These are phyloP conservation scores for Spongiforma sp. DNA, from an alignment of 1,284 basidiomycete species.

Conservation along the genomic window DNA sequence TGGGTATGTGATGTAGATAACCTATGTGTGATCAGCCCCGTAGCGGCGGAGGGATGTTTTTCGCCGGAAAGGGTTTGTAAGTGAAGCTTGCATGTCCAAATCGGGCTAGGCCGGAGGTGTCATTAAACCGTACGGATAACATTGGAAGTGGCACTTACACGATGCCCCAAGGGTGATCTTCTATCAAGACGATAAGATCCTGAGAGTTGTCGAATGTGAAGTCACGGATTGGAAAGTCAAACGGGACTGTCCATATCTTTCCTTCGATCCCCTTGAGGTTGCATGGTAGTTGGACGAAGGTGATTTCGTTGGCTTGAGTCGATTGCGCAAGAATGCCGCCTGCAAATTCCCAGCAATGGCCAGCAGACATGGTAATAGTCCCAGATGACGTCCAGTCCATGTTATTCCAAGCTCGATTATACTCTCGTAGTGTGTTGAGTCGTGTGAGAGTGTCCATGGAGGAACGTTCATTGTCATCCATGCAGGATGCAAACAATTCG, in stretches of 20 bases:
- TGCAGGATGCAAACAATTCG: conserved; percentile 54
- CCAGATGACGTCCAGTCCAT: conserved; percentile 44
- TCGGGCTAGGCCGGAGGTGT: conserved; percentile 21
- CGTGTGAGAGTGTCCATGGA: conserved; percentile 39
- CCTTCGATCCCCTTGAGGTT: conserved; percentile 50
- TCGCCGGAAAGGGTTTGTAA: conserved; percentile 33
- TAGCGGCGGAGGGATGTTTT: conserved; percentile 24
- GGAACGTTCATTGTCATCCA: conserved; percentile 46
- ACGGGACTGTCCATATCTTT: conserved; percentile 50
- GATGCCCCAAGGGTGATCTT: conserved; percentile 37
- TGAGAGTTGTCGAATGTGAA: conserved; percentile 66
- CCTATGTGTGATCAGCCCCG: conserved; percentile 18
- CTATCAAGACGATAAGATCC: conserved; percentile 58
- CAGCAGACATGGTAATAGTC: conserved; percentile 43
- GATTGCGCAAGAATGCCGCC: conserved; percentile 61
- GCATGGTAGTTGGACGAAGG: conserved; percentile 55
- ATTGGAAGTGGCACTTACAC: conserved; percentile 20
- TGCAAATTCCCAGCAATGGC: conserved; percentile 59
- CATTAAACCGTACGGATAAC: neutral
- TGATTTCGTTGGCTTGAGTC: conserved; percentile 31
- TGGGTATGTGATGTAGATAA: conserved; percentile 4
- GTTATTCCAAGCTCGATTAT: conserved; percentile 52
- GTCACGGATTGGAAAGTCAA: conserved; percentile 55
- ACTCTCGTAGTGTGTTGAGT: conserved; percentile 44
- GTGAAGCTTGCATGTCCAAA: conserved; percentile 28